Evolutionary conservation across 805 yeast species (phyloP), one percentile per base, ranked within the genome.

Genomic region (Candida nitratophila): DNA sequence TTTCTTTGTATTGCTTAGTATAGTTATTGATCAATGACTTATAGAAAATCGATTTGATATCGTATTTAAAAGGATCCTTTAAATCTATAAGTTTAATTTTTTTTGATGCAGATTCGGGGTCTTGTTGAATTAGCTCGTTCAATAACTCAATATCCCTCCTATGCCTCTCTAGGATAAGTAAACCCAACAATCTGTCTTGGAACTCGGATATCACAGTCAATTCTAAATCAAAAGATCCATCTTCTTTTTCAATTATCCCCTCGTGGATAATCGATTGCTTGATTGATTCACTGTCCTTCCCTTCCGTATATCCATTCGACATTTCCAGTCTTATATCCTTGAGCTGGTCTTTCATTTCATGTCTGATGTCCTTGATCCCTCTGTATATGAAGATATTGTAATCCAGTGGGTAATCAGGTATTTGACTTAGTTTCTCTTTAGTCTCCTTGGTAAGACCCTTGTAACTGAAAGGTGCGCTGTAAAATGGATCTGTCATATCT

Each of bases 401-500:
- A 44, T 67, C 71, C 10, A 67, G 48, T 1, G 68, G 66, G 34
- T 63, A 67, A 29, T 64, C 66, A 8, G 69, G 64, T 3, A 66
- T 59, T 22, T 43, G 38, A 0, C 55, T 22, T 6, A 67, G 47
- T 21, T 48, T 46, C 1, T 48, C 43, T 3, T 41, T 34, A 1
- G 55, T 44, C 14, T 42, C 47, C 4, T 45, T 42, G 3, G 47
- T 37, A 8, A 65, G 17, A 9, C 20, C 16, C 10, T 20, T 12
- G 14, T n/a, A 42, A 15, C 31, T 27, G 31, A 33, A 32, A 5
- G 39, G 33, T 19, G 24, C 20, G 6, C 30, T 30, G 17, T 27
- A 36, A n/a, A 36, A 36, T n/a, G 20, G 20, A 20, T 36, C 30
- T 22, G 30, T 36, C 29, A 20, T 22, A 9, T 20, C n/a, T n/a